Evolutionary conservation across 2,329 filamentous ascomycete genomes (phyloP), one percentile per base, ranked within the genome.

Genomic region (Didymella exigua): DNA sequence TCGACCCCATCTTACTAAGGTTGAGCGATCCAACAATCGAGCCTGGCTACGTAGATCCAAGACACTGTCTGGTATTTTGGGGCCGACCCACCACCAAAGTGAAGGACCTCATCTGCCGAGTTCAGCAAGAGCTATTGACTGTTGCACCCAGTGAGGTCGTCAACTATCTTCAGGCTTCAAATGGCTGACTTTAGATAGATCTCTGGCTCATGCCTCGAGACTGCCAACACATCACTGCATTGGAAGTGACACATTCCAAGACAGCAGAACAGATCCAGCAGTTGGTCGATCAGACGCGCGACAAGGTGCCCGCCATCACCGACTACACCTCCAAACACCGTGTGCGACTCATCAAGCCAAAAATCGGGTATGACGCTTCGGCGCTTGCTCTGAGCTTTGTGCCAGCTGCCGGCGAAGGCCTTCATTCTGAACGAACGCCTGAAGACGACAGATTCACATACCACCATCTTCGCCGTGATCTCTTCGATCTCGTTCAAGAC

Each of bases 61-160:
- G 93, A 34, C 83, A 96, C 68, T 96, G 93, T 70, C 80, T 97
- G 10, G 90, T 92, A 0, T 87, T 97, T 69, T 97, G 92, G 91
- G 91, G 90, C 3, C 82, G 93, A 6, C 93, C 93, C 14, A 89
- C 93, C 0, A 76, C 84, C 40, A 85, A 88, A 62, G 80, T 97
- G 16, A 80, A 88, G 40, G 77, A 82, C 18, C 76, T 98, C 54
- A 85, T 93, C 2, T 75, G 78, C 2, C 82, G 83, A 52, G 77
- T 97, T 26, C 93, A 97, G 74, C 74, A 81, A 44, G 82, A 85
- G 66, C 78, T 96, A 42, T 79, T 81, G 52, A 76, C 80, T 18
- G 82, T 85, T 18, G 87, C 88, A 13, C 89, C 91, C 30, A 84
- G 91, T 95, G 78, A 72, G 87, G 6, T n/a, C 44, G 5, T 19